phyloP scores from a whole-genome alignment of 140 eudicot genomes.

The Ambrosia hybrid region DNA sequence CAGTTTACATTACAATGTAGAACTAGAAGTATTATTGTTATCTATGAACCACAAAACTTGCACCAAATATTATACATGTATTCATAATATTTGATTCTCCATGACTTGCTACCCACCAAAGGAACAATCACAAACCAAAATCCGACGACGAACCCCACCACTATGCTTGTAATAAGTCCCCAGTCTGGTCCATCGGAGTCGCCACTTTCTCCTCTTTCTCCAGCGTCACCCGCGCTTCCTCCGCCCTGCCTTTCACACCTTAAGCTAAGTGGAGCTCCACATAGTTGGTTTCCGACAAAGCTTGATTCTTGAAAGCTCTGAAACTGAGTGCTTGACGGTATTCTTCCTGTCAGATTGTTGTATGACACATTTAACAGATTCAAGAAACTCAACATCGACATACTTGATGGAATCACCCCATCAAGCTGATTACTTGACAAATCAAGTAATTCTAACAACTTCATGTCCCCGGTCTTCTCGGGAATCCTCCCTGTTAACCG shows the following conservation, averaged over 20 bases:
- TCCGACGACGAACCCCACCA: conserved; percentile 35
- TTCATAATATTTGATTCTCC: conserved; percentile 30
- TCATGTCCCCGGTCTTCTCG: conserved; percentile 33
- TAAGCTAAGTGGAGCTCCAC: conserved; percentile 30
- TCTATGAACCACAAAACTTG: conserved; percentile 13
- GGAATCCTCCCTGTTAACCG: conserved; percentile 37
- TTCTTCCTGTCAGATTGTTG: conserved; percentile 33
- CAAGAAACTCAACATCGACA: conserved; percentile 36
- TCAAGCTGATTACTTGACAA: conserved; percentile 31
- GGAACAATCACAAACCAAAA: conserved; percentile 39
- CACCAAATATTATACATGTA: conserved; percentile 23
- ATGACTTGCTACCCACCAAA: conserved; percentile 29
- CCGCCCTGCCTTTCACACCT: conserved; percentile 20
- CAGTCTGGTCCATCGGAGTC: conserved; percentile 21
- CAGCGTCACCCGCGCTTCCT: not conserved
- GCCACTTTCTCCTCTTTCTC: conserved; percentile 1
- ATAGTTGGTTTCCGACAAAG: conserved; percentile 33
- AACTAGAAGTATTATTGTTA: not conserved
- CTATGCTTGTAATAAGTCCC: conserved; percentile 31
- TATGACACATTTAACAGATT: conserved; percentile 21
- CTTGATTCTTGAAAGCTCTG: conserved; percentile 31
- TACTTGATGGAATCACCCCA: conserved; percentile 38
- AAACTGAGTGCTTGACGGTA: conserved; percentile 34
- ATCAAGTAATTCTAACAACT: conserved; percentile 37
- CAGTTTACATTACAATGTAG: too few relatives aligned